Percentiles rank a stretch among this genome's conserved stretches.
These are phyloP conservation scores for Buxus sempervirens DNA, from an alignment of 164 flowering plant genomes.

Conservation along the genomic window DNA sequence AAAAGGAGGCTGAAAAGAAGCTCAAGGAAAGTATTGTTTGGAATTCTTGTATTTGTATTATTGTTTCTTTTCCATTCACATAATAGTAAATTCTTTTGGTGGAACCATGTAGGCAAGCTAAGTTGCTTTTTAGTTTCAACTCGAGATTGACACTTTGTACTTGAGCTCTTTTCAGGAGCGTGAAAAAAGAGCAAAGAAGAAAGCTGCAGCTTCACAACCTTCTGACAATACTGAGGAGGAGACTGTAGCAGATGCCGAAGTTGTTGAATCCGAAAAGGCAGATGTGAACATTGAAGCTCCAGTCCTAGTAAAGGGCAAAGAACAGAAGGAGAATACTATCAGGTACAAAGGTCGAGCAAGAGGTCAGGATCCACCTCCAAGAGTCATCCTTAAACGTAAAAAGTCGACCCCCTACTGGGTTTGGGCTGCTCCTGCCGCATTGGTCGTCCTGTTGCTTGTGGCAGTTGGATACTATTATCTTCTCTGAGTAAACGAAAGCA, in stretches of 20 bases:
- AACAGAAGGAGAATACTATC: slow-evolving; percentile 40
- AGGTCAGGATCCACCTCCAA: slow-evolving; percentile 59
- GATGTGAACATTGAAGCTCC: slow-evolving; percentile 34
- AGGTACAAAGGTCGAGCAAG: slow-evolving; percentile 45
- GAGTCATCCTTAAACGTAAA: slow-evolving; percentile 58
- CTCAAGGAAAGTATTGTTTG: slow-evolving; percentile 57
- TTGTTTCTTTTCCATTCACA: too few relatives aligned
- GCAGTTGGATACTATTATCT: slow-evolving; percentile 47
- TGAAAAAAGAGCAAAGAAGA: slow-evolving; percentile 82
- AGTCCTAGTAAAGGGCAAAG: slow-evolving; percentile 35
- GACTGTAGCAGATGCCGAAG: slow-evolving; percentile 30
- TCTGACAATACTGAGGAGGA: slow-evolving; percentile 33
- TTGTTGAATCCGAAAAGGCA: slow-evolving; percentile 40
- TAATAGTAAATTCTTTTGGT: too few relatives aligned
- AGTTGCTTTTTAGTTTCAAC: neutral
- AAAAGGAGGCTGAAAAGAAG: slow-evolving; percentile 94
- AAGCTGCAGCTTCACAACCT: slow-evolving; percentile 36
- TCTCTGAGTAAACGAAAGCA: slow-evolving; percentile 22
- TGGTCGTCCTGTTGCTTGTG: slow-evolving; percentile 31
- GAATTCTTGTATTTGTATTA: neutral
- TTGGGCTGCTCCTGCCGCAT: slow-evolving; percentile 53
- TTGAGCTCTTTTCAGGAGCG: slow-evolving; percentile 48
- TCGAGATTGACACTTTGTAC: neutral
- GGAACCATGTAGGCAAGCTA: neutral
- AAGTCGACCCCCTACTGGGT: slow-evolving; percentile 68